phyloP scores from a whole-genome alignment of 2,329 filamentous ascomycete genomes.

The Anthostomella pinea region DNA sequence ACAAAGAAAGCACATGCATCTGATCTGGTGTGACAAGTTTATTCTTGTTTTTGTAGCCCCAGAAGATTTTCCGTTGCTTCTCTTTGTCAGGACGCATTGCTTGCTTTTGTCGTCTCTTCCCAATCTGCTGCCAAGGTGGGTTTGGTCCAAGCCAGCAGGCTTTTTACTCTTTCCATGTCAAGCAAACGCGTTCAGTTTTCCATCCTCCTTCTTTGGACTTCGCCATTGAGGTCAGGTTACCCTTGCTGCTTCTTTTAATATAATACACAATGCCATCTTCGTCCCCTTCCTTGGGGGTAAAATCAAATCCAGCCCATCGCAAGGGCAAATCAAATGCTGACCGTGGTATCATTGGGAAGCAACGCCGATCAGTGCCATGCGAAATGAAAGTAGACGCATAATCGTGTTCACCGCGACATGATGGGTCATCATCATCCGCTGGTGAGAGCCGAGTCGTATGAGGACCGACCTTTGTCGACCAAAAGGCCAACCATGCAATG shows the following conservation, averaged over 20 bases:
- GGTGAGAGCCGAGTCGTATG: constrained; percentile 13
- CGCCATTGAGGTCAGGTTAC: constrained; percentile 20
- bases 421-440: constrained; percentile 13
- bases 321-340: constrained; percentile 29
- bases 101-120: constrained; percentile 12
- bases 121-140: constrained; percentile 1
- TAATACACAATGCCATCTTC: constrained; percentile 24
- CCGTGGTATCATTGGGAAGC: constrained; percentile 34
- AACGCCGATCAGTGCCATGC: constrained; percentile 30
- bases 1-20: neutral
- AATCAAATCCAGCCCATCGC: constrained; percentile 22
- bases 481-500: constrained; percentile 16
- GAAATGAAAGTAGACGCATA: constrained; percentile 22
- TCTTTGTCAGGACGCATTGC: constrained; percentile 24
- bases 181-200: constrained; percentile 9
- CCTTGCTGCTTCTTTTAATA: constrained; percentile 28
- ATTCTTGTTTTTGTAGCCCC: constrained; percentile 26
- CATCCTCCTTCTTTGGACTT: constrained; percentile 14
- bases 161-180: constrained; percentile 4
- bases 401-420: constrained; percentile 14
- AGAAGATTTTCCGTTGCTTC: constrained; percentile 25
- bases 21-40: no score
- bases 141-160: neutral
- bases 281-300: constrained; percentile 11
- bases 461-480: constrained; percentile 11